phyloP scores from a whole-genome alignment of 257 asterid genomes.

The Thymus mandschuricus region DNA sequence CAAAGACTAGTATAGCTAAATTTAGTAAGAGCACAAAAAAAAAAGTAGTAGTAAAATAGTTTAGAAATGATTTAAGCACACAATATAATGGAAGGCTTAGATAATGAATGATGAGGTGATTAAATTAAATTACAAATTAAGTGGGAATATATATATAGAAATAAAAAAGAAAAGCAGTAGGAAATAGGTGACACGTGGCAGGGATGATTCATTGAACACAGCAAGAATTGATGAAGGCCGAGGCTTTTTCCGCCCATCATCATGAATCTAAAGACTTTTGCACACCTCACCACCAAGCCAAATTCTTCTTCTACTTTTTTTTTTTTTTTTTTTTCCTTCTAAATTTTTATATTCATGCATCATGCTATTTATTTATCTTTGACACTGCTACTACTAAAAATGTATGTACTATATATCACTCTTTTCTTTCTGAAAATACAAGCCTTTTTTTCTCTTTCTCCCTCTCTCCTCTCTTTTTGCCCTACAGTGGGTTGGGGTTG shows the following conservation, averaged over 20 bases:
- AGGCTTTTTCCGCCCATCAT: constrained; percentile 37
- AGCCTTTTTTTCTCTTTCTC: constrained; percentile 22
- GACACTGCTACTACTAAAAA: too few relatives aligned
- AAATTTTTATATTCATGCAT: constrained; percentile 42
- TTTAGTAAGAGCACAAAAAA: neutral
- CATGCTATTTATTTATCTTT: constrained; percentile 30
- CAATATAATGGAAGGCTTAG: too few relatives aligned
- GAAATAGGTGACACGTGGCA: constrained; percentile 45
- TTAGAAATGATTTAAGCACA: too few relatives aligned
- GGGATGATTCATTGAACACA: constrained; percentile 73
- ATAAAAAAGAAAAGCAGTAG: neutral
- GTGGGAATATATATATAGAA: too few relatives aligned
- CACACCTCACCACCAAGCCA: constrained; percentile 40
- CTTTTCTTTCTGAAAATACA: constrained; percentile 10
- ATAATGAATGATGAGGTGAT: too few relatives aligned
- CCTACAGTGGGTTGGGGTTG: constrained; percentile 60
- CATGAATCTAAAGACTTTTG: constrained; percentile 50
- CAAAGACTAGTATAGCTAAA: neutral
- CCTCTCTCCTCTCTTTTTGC: constrained; percentile 47
- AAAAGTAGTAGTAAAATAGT: too few relatives aligned
- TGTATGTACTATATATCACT: constrained; percentile 34
- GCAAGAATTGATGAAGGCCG: constrained; percentile 30
- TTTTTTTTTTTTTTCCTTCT: constrained; percentile 7
- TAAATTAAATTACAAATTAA: too few relatives aligned
- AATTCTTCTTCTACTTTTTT: neutral